These are phyloP conservation scores for Kwoniella newhampshirensis DNA, from an alignment of 768 basidiomycete species.

Conservation along the genomic window DNA sequence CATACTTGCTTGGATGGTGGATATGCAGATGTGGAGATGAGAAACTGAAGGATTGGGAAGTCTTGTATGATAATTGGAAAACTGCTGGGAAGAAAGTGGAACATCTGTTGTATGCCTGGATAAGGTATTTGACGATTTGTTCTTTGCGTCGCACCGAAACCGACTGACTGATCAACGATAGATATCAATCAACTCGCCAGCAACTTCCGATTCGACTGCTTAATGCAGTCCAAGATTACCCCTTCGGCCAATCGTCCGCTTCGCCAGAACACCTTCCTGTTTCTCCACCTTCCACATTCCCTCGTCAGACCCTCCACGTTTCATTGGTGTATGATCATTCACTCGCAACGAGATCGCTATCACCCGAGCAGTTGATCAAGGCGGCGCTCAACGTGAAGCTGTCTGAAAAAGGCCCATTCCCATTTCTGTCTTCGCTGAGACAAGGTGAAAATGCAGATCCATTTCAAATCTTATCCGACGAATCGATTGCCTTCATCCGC, in stretches of 20 bases:
- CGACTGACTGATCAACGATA: neutral
- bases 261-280: conserved; percentile 18
- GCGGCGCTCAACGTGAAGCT: neutral
- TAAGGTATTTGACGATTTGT: conserved; percentile 40
- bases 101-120: conserved; percentile 42
- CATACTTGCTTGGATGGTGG: conserved; percentile 37
- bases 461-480: conserved; percentile 1
- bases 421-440: conserved; percentile 1
- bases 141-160: too few relatives aligned
- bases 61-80: conserved; percentile 35
- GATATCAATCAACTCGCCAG: conserved; percentile 27
- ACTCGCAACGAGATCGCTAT: neutral
- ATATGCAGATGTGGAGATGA: conserved; percentile 1
- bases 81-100: conserved; percentile 24
- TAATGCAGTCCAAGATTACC: conserved; percentile 31
- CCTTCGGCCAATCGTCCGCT: conserved; percentile 20
- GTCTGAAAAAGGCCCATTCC: neutral
- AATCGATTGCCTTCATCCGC: conserved; percentile 4
- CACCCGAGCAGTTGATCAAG: conserved; percentile 3
- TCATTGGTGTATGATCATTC: neutral
- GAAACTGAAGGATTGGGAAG: conserved; percentile 18
- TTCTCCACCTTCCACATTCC: conserved; percentile 29
- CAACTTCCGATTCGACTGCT: conserved; percentile 28
- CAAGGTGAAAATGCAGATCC: neutral
- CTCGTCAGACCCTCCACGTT: conserved; percentile 28